Percentiles rank a stretch among this genome's conserved stretches.
Evolutionary conservation across 345 rosid species (phyloP).

Genomic region (Populus nigra): DNA sequence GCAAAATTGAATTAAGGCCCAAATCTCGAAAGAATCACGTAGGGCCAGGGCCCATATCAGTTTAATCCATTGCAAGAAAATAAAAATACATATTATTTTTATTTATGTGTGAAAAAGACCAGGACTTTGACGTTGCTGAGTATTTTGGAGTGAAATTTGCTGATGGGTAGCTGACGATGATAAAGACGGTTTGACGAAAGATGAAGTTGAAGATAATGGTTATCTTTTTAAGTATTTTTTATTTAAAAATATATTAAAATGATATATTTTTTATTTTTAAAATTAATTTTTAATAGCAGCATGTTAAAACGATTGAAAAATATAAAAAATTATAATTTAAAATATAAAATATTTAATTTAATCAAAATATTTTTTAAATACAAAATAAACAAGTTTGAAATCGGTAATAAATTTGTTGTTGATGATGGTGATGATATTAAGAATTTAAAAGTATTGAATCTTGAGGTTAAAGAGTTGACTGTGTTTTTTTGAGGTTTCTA

Average conservation of each 20-base stretch:
- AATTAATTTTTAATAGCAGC: too few relatives aligned
- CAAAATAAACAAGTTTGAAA: too few relatives aligned
- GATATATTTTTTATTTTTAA: too few relatives aligned
- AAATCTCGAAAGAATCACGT: not conserved
- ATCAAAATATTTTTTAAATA: too few relatives aligned
- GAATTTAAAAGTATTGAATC: not conserved
- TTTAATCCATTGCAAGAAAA: not conserved
- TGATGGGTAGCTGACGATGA: not conserved
- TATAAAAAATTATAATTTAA: too few relatives aligned
- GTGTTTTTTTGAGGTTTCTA: not conserved
- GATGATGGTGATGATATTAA: not conserved
- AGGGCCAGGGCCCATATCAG: not conserved
- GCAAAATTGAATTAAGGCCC: not conserved
- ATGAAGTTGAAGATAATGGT: not conserved
- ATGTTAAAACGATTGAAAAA: too few relatives aligned
- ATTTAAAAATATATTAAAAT: too few relatives aligned
- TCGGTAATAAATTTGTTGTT: accelerated
- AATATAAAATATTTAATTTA: too few relatives aligned
- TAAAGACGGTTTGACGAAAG: not conserved
- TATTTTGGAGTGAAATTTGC: not conserved
- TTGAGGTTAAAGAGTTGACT: not conserved
- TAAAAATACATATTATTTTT: too few relatives aligned
- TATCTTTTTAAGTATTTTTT: too few relatives aligned
- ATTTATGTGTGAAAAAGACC: conserved; percentile 10
- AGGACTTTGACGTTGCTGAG: not conserved